These are phyloP conservation scores for Kitagawia praeruptora DNA, from an alignment of 129 eudicot species.

Conservation along the genomic window DNA sequence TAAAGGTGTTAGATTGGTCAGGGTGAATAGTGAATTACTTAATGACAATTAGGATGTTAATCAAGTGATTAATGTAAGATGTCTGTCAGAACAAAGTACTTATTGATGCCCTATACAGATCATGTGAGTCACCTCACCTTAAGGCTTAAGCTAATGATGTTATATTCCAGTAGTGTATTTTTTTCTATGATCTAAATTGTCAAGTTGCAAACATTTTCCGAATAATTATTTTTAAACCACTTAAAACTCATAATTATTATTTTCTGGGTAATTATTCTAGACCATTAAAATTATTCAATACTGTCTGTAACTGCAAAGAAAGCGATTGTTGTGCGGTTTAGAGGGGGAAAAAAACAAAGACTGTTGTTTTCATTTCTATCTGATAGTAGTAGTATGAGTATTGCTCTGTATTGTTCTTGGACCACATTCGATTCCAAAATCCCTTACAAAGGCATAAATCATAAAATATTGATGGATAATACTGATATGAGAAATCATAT, in stretches of 20 bases:
- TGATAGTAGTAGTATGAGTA: background rate
- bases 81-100: constrained; percentile 6
- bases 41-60: constrained; percentile 2
- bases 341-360: background rate
- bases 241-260: too few relatives aligned
- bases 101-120: background rate
- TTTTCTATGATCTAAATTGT: background rate
- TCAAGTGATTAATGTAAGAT: constrained; percentile 5
- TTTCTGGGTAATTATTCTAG: background rate
- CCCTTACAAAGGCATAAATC: too few relatives aligned
- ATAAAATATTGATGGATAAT: too few relatives aligned
- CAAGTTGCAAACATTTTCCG: too few relatives aligned
- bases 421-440: background rate
- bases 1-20: background rate
- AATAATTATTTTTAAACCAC: background rate
- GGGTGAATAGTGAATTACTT: background rate
- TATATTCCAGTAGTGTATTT: too few relatives aligned
- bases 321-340: too few relatives aligned
- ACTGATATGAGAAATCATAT: too few relatives aligned
- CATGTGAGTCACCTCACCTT: background rate
- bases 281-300: background rate
- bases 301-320: too few relatives aligned
- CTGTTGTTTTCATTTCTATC: background rate
- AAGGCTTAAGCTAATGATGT: background rate
- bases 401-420: background rate